These are phyloP conservation scores for Mycena kentingensis DNA, from an alignment of 768 basidiomycete genomes.

Conservation along the genomic window DNA sequence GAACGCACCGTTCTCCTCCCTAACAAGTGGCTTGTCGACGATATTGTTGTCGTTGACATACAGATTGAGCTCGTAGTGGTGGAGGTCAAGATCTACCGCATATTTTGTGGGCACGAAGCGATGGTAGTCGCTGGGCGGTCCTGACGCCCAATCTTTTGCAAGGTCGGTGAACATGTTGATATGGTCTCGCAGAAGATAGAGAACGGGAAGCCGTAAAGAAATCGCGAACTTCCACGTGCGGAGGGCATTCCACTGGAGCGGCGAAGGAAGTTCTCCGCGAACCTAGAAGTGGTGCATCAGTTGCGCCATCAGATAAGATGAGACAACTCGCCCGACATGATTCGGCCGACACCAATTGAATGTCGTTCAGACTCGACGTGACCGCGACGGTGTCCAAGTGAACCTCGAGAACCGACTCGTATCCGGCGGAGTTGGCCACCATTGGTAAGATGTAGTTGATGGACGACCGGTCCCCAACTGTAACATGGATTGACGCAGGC, in stretches of 20 bases:
- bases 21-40: conserved; percentile 81
- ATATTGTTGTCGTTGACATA: conserved; percentile 97
- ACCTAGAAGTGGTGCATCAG: conserved; percentile 41
- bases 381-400: conserved; percentile 79
- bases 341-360: conserved; percentile 73
- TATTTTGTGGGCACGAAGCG: conserved; percentile 87
- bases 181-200: conserved; percentile 88
- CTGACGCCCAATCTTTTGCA: conserved; percentile 88
- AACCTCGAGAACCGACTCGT: conserved; percentile 76
- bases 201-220: conserved; percentile 66
- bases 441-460: conserved; percentile 86
- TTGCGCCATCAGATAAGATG: background rate
- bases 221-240: conserved; percentile 81
- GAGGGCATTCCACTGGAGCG: conserved; percentile 78
- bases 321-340: conserved; percentile 66
- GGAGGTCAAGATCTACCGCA: conserved; percentile 64
- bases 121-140: conserved; percentile 76
- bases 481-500: conserved; percentile 71
- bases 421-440: conserved; percentile 72
- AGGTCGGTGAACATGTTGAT: conserved; percentile 93
- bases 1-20: conserved; percentile 79
- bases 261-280: conserved; percentile 74
- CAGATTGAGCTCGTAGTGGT: conserved; percentile 75
- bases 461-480: conserved; percentile 79
- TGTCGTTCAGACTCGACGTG: conserved; percentile 87